These are phyloP conservation scores for Pezicula radicicola DNA, from an alignment of 2,329 filamentous ascomycete genomes.

Conservation along the genomic window DNA sequence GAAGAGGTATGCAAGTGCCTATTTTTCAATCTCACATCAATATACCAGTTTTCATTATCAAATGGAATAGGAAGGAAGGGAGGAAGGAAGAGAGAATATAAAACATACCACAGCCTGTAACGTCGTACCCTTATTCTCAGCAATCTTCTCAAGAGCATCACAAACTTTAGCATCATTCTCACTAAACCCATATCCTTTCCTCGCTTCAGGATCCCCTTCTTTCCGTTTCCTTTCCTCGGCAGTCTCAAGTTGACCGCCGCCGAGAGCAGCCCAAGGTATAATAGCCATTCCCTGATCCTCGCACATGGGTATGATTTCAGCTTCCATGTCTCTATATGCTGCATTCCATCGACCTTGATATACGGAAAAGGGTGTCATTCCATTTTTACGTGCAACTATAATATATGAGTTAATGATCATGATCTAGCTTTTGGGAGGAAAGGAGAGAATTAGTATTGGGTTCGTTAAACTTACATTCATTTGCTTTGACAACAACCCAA, in stretches of 20 bases:
- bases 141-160: constrained; percentile 51
- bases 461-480: constrained; percentile 53
- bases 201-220: constrained; percentile 12
- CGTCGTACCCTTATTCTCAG: constrained; percentile 47
- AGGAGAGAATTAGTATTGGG: no score
- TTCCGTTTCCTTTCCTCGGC: constrained; percentile 30
- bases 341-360: constrained; percentile 64
- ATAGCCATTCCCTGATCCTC: constrained; percentile 51
- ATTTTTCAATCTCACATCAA: neutral
- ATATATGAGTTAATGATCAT: no score
- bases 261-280: constrained; percentile 48
- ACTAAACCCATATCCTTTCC: constrained; percentile 27
- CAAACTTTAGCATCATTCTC: constrained; percentile 47
- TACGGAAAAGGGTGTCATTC: constrained; percentile 63
- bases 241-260: constrained; percentile 42
- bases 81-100: no score
- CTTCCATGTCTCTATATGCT: constrained; percentile 55
- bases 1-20: constrained; percentile 9
- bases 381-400: constrained; percentile 54
- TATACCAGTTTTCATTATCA: no score
- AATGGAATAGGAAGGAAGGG: no score
- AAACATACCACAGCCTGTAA: constrained; percentile 50
- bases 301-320: constrained; percentile 57
- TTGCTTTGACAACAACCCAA: constrained; percentile 62
- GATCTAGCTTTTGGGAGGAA: no score